Conservation (phyloP, 164 flowering plant genomes). For the Tetracentron sinense region DNA sequence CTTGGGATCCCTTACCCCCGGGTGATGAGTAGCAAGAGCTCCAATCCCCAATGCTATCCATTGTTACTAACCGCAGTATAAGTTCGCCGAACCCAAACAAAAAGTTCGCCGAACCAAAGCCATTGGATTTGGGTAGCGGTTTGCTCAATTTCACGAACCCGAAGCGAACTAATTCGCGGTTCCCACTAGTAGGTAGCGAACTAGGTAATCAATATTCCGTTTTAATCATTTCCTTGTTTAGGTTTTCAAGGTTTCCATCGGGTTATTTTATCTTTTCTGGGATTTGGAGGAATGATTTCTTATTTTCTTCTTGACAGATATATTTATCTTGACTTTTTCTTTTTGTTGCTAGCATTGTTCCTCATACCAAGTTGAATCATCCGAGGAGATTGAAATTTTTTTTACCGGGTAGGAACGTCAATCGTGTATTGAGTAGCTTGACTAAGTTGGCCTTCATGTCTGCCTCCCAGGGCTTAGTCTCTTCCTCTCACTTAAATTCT, state of each 20-base stretch:
- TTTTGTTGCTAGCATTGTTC: constrained; percentile 4
- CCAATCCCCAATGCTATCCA: too few relatives aligned
- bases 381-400: constrained; percentile 53
- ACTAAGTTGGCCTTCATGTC: constrained; percentile 56
- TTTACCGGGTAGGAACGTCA: constrained; percentile 70
- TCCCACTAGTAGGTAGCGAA: too few relatives aligned
- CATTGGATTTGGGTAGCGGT: too few relatives aligned
- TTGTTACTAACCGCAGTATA: too few relatives aligned
- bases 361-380: constrained; percentile 66
- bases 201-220: too few relatives aligned
- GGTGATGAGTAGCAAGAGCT: too few relatives aligned
- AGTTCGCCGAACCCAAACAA: too few relatives aligned
- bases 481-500: background rate
- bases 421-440: constrained; percentile 72
- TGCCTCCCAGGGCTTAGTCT: background rate
- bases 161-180: too few relatives aligned
- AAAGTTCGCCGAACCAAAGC: too few relatives aligned
- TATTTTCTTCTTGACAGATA: background rate
- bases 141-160: too few relatives aligned
- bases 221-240: background rate
- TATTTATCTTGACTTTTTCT: background rate
- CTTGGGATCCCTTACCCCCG: too few relatives aligned
- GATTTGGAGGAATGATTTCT: background rate
- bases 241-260: background rate
- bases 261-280: background rate